phyloP scores from a whole-genome alignment of 331 rosid genomes.

The Cydonia oblonga region DNA sequence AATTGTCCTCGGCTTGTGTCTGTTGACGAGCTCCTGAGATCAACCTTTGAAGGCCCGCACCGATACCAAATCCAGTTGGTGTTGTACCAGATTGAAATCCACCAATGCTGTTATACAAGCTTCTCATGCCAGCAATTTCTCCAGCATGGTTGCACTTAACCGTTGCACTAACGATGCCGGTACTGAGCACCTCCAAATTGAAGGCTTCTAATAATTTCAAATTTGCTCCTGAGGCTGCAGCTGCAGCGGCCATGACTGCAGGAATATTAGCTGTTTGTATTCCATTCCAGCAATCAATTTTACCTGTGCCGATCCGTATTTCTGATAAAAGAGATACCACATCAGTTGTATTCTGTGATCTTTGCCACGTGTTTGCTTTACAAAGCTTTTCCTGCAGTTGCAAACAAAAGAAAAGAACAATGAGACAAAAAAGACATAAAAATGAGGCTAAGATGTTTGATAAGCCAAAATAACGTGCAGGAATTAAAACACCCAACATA shows the following conservation, averaged over 20 bases:
- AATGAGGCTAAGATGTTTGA: neutral
- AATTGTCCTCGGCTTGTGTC: conserved; percentile 67
- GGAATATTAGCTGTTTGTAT: conserved; percentile 83
- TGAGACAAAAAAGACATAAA: neutral
- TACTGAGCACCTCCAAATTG: conserved; percentile 90
- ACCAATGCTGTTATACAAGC: conserved; percentile 92
- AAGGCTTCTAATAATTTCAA: conserved; percentile 80
- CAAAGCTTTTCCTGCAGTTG: conserved; percentile 76
- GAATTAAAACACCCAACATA: neutral
- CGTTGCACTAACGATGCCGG: conserved; percentile 89
- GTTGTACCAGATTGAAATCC: conserved; percentile 66
- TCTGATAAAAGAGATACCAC: conserved; percentile 90
- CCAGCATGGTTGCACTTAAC: conserved; percentile 97
- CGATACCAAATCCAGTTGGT: conserved; percentile 63
- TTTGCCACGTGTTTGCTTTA: conserved; percentile 88
- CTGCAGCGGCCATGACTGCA: conserved; percentile 96
- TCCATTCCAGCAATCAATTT: conserved; percentile 78
- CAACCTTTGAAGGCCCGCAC: conserved; percentile 82
- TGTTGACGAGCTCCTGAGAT: conserved; percentile 90
- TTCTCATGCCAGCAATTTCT: conserved; percentile 99
- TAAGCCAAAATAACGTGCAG: neutral
- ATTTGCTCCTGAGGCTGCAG: conserved; percentile 93
- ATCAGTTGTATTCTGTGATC: conserved; percentile 85
- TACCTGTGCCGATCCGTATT: conserved; percentile 84
- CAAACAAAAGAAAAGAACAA: conserved; percentile 4